Conservation (phyloP, 2,329 filamentous ascomycete genomes). For the Aspergillus oerlinghausenensis region DNA sequence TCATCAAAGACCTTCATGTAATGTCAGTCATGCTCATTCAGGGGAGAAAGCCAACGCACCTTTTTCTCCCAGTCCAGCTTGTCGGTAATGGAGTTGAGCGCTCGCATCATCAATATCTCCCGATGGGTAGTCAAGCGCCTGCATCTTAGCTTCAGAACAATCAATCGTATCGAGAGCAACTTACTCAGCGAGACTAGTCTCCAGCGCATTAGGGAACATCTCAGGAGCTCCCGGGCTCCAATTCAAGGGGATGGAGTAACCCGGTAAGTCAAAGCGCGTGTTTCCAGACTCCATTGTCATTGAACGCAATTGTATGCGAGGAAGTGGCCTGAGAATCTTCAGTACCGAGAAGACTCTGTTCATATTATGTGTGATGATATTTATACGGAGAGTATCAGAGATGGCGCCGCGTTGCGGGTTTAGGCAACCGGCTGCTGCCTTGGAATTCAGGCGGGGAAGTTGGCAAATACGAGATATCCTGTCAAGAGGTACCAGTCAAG, state of each 20-base stretch:
- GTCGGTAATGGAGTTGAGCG: constrained; percentile 42
- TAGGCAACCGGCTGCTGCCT: not conserved
- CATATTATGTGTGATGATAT: not conserved
- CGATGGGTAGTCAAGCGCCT: not conserved
- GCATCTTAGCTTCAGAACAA: not conserved
- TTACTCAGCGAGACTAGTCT: not conserved
- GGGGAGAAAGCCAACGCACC: not conserved
- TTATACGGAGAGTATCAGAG: not conserved
- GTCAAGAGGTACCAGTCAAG: too few relatives aligned
- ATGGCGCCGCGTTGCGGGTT: not conserved
- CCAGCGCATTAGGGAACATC: not conserved
- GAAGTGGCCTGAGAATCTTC: not conserved
- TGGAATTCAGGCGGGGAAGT: not conserved
- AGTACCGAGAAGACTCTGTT: not conserved
- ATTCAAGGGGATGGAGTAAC: not conserved
- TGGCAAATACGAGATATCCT: too few relatives aligned
- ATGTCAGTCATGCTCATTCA: not conserved
- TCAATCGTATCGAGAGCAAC: not conserved
- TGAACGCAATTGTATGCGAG: not conserved
- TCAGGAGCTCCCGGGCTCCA: not conserved
- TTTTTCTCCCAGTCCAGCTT: constrained; percentile 37
- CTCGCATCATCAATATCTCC: constrained; percentile 36
- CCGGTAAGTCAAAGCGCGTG: not conserved
- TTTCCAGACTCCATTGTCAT: not conserved
- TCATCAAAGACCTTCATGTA: constrained; percentile 30